These are phyloP conservation scores for Turritis glabra DNA, from an alignment of 345 rosid species.

Conservation along the genomic window DNA sequence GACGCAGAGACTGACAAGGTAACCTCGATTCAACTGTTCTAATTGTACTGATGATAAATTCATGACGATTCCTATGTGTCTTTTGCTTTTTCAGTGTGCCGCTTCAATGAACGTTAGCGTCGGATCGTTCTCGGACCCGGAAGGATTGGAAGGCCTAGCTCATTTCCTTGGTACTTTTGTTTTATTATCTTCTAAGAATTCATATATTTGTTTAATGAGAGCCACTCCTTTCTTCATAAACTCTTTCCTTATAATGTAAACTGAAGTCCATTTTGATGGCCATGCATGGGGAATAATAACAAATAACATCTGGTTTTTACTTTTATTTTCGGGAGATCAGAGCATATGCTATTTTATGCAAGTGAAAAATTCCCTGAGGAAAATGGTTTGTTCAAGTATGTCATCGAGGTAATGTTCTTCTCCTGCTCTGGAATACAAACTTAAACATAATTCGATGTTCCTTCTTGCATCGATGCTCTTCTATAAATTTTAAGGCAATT, in stretches of 20 bases:
- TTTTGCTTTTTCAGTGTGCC: conserved; percentile 59
- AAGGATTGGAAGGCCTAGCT: conserved; percentile 87
- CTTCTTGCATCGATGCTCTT: not conserved
- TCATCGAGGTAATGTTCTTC: conserved; percentile 54
- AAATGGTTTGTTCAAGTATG: conserved; percentile 73
- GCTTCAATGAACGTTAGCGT: conserved; percentile 85
- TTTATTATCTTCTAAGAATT: no score
- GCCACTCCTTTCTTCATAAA: not conserved
- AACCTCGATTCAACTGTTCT: not conserved
- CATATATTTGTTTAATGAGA: not conserved
- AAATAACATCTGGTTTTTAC: not conserved
- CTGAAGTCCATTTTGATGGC: not conserved
- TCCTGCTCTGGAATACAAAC: not conserved
- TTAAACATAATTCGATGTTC: not conserved
- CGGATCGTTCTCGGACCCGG: conserved; percentile 76
- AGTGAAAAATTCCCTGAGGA: conserved; percentile 89
- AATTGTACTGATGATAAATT: not conserved
- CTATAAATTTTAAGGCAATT: not conserved
- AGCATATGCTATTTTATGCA: conserved; percentile 95
- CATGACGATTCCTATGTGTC: not conserved
- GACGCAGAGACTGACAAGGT: conserved; percentile 90
- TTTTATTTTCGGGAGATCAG: conserved; percentile 25
- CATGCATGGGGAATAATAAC: no score
- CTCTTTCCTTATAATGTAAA: not conserved
- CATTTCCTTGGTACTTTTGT: conserved; percentile 78